phyloP scores from a whole-genome alignment of 768 basidiomycete species.

The Coprinopsis strossmayeri region DNA sequence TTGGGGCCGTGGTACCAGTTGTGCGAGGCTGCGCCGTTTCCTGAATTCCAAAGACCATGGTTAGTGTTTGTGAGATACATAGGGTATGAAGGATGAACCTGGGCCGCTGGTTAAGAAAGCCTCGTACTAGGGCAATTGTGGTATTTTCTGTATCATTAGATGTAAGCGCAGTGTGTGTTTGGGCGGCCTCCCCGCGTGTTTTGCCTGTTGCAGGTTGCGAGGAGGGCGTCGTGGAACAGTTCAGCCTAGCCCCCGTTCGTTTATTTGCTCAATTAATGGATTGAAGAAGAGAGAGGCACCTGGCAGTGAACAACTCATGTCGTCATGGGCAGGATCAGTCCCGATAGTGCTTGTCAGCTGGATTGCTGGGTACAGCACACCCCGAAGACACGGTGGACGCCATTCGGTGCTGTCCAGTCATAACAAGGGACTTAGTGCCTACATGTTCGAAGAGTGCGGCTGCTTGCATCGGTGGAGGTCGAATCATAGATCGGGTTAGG shows the following conservation, averaged over 20 bases:
- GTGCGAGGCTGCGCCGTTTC: too few species aligned
- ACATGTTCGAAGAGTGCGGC: conserved; percentile 3
- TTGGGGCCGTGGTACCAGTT: too few species aligned
- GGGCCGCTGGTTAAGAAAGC: too few species aligned
- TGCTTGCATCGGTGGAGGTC: conserved; percentile 1
- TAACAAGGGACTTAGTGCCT: conserved; percentile 4
- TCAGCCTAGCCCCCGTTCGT: conserved; percentile 2
- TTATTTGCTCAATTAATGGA: not conserved
- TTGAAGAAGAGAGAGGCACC: too few species aligned
- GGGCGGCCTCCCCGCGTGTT: conserved; percentile 3
- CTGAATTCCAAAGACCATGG: too few species aligned
- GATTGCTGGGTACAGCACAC: conserved; percentile 3
- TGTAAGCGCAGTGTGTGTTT: not conserved
- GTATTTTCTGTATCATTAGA: too few species aligned
- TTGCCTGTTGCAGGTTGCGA: conserved; percentile 1
- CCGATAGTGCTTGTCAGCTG: not conserved
- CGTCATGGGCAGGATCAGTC: conserved; percentile 6
- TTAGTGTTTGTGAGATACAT: too few species aligned
- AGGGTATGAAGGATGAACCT: too few species aligned
- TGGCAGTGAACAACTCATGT: conserved; percentile 1
- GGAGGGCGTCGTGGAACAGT: conserved; percentile 4
- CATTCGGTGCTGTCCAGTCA: conserved; percentile 3
- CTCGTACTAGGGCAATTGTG: too few species aligned
- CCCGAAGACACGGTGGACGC: not conserved
- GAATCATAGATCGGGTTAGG: conserved; percentile 5